Percentiles rank a stretch among this genome's conserved stretches.
These are phyloP conservation scores for Stemphylium beticola DNA, from an alignment of 2,329 filamentous ascomycete species.

Conservation along the genomic window DNA sequence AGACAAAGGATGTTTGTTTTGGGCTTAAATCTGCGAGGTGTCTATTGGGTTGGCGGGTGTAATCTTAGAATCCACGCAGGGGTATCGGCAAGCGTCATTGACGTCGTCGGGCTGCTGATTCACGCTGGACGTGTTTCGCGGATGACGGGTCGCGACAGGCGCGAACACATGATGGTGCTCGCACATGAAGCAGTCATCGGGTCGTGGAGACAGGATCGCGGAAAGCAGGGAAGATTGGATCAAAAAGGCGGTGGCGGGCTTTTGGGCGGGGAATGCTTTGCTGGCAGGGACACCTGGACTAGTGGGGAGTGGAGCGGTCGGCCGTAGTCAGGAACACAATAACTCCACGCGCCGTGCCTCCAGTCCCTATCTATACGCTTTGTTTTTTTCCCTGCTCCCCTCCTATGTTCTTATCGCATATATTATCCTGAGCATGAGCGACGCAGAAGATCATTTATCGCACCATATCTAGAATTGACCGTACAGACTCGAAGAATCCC, in stretches of 20 bases:
- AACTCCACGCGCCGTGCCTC: conserved; percentile 15
- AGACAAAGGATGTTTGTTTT: conserved; percentile 25
- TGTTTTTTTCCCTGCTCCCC: conserved; percentile 2
- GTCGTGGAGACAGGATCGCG: neutral
- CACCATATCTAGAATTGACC: conserved; percentile 7
- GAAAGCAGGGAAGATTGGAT: conserved; percentile 8
- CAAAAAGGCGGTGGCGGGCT: conserved; percentile 18
- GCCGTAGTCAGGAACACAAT: conserved; percentile 19
- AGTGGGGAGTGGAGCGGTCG: conserved; percentile 10
- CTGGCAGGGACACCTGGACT: conserved; percentile 18
- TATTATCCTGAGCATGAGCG: conserved; percentile 28
- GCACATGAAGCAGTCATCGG: conserved; percentile 10
- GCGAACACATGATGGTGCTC: neutral
- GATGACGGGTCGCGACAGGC: neutral
- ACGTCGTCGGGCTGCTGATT: conserved; percentile 18
- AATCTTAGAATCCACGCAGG: conserved; percentile 31
- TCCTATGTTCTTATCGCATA: conserved; percentile 9
- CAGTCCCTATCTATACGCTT: conserved; percentile 3
- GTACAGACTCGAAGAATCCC: neutral
- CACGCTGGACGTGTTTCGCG: neutral
- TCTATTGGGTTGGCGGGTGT: conserved; percentile 10
- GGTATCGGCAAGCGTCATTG: conserved; percentile 22
- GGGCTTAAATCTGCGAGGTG: conserved; percentile 32
- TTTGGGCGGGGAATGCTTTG: conserved; percentile 21
- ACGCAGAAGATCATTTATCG: conserved; percentile 8